Evolutionary conservation across 2,329 filamentous ascomycete genomes (phyloP).

Genomic region (Calonectria honghensis): DNA sequence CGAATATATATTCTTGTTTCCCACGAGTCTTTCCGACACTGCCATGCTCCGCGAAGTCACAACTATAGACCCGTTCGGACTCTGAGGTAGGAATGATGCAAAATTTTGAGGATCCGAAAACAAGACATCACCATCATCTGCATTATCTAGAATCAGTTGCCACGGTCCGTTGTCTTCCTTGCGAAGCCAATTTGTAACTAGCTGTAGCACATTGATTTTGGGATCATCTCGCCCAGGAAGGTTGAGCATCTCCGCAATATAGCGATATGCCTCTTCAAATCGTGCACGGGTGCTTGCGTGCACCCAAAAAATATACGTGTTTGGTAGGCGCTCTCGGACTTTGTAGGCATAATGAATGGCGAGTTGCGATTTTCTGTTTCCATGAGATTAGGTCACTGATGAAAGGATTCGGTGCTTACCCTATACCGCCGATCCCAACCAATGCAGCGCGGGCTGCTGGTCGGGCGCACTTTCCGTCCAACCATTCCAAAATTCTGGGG

Average conservation of each 20-base stretch:
- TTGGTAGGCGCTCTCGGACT: not conserved
- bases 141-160: constrained; percentile 30
- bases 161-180: constrained; percentile 20
- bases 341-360: constrained; percentile 37
- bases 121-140: constrained; percentile 20
- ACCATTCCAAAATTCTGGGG: not conserved
- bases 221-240: constrained; percentile 26
- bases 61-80: not conserved
- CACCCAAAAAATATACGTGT: constrained; percentile 36
- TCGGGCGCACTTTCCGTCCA: not conserved
- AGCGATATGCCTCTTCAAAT: constrained; percentile 29
- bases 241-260: constrained; percentile 27
- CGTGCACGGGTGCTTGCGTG: constrained; percentile 27
- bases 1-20: not conserved
- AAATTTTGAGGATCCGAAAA: not conserved
- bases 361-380: constrained; percentile 37
- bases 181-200: constrained; percentile 29
- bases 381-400: not conserved
- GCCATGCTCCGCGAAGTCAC: constrained; percentile 2
- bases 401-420: not conserved
- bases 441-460: constrained; percentile 8
- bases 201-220: not conserved
- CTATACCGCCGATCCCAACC: constrained; percentile 23
- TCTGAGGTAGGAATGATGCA: not conserved
- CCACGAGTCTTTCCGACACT: not conserved